These are phyloP conservation scores for Pythium catenulatum DNA, from an alignment of 352 stramenopile species.

Conservation along the genomic window DNA sequence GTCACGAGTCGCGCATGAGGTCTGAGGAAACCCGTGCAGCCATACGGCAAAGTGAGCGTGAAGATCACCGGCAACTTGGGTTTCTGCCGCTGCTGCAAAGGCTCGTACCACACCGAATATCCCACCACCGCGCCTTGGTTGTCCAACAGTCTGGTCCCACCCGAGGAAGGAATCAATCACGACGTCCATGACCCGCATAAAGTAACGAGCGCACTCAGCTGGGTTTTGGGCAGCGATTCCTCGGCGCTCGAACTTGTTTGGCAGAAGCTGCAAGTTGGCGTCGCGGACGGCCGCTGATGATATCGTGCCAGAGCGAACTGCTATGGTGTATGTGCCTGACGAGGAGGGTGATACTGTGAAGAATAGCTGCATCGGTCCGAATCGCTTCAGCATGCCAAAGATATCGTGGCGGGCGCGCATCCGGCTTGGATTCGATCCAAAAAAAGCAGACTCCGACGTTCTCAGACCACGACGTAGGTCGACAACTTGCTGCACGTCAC, in stretches of 20 bases:
- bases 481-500: slow-evolving; percentile 36
- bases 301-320: not conserved
- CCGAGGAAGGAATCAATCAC: slow-evolving; percentile 47
- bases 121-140: slow-evolving; percentile 25
- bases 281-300: not conserved
- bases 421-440: slow-evolving; percentile 52
- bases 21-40: slow-evolving; percentile 56
- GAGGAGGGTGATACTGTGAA: slow-evolving; percentile 54
- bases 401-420: slow-evolving; percentile 54
- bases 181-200: slow-evolving; percentile 37
- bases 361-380: slow-evolving; percentile 53
- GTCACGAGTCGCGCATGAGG: not conserved
- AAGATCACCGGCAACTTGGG: slow-evolving; percentile 57
- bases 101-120: slow-evolving; percentile 61
- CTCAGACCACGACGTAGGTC: slow-evolving; percentile 42
- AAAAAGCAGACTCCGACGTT: slow-evolving; percentile 32
- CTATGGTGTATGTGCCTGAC: slow-evolving; percentile 39
- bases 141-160: slow-evolving; percentile 4
- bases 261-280: slow-evolving; percentile 23
- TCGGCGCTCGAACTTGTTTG: slow-evolving; percentile 20
- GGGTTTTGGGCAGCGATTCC: slow-evolving; percentile 20
- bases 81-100: slow-evolving; percentile 54
- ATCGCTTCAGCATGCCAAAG: slow-evolving; percentile 58
- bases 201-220: slow-evolving; percentile 46
- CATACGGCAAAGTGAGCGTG: slow-evolving; percentile 59